These are phyloP conservation scores for Cyclotella choctawhatcheeana DNA, from an alignment of 108 stramenopile genomes.

Conservation along the genomic window DNA sequence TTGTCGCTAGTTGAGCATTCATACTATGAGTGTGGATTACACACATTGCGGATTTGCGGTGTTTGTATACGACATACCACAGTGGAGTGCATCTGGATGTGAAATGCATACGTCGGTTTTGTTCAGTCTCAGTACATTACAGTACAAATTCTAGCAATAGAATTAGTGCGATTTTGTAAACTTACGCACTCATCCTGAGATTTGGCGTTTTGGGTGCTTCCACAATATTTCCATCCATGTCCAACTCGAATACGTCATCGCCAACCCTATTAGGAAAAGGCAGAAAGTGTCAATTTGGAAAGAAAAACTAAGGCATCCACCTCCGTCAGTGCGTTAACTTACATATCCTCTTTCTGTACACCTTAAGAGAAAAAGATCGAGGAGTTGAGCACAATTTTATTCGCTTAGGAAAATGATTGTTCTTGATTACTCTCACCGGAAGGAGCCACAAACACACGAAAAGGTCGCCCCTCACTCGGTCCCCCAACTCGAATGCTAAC, in stretches of 20 bases:
- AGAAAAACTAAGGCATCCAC: too few species aligned
- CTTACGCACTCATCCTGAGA: slow-evolving; percentile 72
- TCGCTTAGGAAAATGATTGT: not conserved
- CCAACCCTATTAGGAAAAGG: too few species aligned
- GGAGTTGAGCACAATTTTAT: not conserved
- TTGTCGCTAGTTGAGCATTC: slow-evolving; percentile 87
- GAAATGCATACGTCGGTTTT: not conserved
- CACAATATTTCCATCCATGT: slow-evolving; percentile 63
- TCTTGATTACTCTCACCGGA: slow-evolving; percentile 41
- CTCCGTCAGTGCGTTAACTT: too few species aligned
- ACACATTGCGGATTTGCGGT: slow-evolving; percentile 67
- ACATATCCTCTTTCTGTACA: slow-evolving; percentile 97
- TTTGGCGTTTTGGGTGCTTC: slow-evolving; percentile 69
- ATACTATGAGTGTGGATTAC: slow-evolving; percentile 92
- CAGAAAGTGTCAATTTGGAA: too few species aligned
- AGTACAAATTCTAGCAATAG: not conserved
- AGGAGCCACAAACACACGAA: slow-evolving; percentile 93
- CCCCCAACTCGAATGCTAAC: slow-evolving; percentile 87
- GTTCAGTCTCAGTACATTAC: too few species aligned
- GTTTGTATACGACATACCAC: slow-evolving; percentile 88
- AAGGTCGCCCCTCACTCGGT: slow-evolving; percentile 61
- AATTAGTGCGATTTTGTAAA: too few species aligned
- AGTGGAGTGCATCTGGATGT: slow-evolving; percentile 80
- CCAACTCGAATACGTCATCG: slow-evolving; percentile 93
- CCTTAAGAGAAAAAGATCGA: slow-evolving; percentile 28